Evolutionary conservation across 2,329 filamentous ascomycete species (phyloP), one percentile per base, ranked within the genome.

Genomic region (Dendrostoma leiphaemia): DNA sequence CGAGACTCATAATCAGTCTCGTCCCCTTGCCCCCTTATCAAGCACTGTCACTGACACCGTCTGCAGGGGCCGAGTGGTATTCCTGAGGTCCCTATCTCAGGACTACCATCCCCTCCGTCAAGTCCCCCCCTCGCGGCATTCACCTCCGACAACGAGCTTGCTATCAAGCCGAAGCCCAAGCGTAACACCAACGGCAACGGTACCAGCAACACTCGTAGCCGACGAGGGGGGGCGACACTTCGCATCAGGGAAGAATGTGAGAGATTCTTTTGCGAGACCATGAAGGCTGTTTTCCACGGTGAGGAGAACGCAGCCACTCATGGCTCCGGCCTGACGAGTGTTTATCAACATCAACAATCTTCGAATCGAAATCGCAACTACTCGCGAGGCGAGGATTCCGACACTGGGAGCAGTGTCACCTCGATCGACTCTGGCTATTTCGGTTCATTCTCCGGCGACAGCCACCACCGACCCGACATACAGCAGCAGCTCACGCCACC

Each of bases 221-320:
- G 82, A 70, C 82, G 81, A 88, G 89, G 89, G 89, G 91, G 91
- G 91, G 91, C 91, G 87, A 86, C 90, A 89, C 85, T 90, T 77
- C 86, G 87, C 80, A 96, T 96, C 83, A 91, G 89, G 90, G 91
- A 89, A 91, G 91, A 96, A 90, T 96, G 92, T 96, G 92, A 96
- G 91, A 97, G 92, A 83, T 93, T 96, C 88, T 96, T 96, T 85
- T 96, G 92, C 79, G 91, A 93, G 88, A 88, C 86, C 83, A 90
- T 96, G 86, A 89, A 84, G 78, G 79, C 86, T 79, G 88, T 90
- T 80, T 96, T 97, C 85, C 89, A 88, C 82, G 92, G 90, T 96
- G 91, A 95, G 91, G 86, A 88, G 89, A 86, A 85, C 77, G 74
- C 78, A 81, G 82, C 76, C 73, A 76, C 78, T 79, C 81, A 85